These are phyloP conservation scores for Sporothrix euskadiensis DNA, from an alignment of 2,329 filamentous ascomycete genomes.

Conservation along the genomic window DNA sequence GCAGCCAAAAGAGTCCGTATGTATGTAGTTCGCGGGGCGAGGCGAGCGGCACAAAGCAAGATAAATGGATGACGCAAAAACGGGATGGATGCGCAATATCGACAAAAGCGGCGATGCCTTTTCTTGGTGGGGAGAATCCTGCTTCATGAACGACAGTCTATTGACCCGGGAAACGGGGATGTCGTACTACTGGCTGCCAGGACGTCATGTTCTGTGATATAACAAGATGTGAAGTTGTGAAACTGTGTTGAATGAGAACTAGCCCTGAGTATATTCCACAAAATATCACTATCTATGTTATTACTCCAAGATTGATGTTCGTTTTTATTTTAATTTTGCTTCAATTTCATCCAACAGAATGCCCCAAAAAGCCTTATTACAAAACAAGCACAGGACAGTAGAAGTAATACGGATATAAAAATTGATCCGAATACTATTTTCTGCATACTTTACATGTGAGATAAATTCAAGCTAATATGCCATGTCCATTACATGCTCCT, in stretches of 20 bases:
- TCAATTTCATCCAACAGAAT: not conserved
- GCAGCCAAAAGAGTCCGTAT: not conserved
- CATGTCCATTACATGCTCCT: conserved; percentile 1
- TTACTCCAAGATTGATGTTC: too few species aligned
- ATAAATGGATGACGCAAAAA: conserved; percentile 4
- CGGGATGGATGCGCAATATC: not conserved
- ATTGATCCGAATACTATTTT: not conserved
- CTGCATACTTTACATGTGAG: not conserved
- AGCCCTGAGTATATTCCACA: too few species aligned
- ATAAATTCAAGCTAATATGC: not conserved
- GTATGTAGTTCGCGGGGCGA: not conserved
- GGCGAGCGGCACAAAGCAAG: conserved; percentile 3
- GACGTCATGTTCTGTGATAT: not conserved
- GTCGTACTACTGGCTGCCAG: not conserved
- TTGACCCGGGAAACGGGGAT: not conserved
- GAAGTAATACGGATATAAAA: not conserved
- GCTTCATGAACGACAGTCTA: not conserved
- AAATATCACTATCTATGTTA: too few species aligned
- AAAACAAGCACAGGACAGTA: too few species aligned
- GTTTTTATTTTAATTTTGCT: not conserved
- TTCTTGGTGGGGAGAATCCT: not conserved
- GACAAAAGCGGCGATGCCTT: not conserved
- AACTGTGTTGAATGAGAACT: not conserved
- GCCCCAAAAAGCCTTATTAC: too few species aligned
- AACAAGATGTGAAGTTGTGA: too few species aligned